Evolutionary conservation across 1,139 yeast genomes (phyloP).

Genomic region (Candida neerlandica): DNA sequence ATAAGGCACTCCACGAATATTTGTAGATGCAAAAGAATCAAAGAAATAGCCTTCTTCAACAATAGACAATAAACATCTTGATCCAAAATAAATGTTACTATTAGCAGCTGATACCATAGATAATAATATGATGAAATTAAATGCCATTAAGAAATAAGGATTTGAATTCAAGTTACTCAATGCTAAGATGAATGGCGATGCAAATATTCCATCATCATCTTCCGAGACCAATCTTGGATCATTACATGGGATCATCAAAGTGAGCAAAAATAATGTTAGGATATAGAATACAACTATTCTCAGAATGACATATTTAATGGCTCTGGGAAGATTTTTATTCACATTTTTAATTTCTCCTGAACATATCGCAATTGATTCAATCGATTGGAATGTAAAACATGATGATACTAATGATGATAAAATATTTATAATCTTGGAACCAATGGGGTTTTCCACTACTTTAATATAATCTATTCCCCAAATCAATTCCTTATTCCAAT

Average conservation of each 20-base stretch:
- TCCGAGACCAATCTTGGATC: slow-evolving; percentile 17
- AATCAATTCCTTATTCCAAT: slow-evolving; percentile 13
- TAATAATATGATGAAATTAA: slow-evolving; percentile 24
- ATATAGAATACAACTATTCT: slow-evolving; percentile 22
- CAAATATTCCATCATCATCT: slow-evolving; percentile 13
- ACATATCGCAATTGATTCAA: slow-evolving; percentile 40
- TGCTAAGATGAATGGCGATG: slow-evolving; percentile 22
- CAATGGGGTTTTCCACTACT: slow-evolving; percentile 29
- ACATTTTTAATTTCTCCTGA: slow-evolving; percentile 25
- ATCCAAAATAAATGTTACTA: slow-evolving; percentile 30
- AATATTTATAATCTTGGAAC: slow-evolving; percentile 11
- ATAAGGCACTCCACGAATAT: slow-evolving; percentile 21
- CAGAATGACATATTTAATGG: slow-evolving; percentile 19
- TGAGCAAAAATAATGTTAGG: slow-evolving; percentile 19
- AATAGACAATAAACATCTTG: slow-evolving; percentile 25
- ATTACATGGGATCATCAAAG: slow-evolving; percentile 21
- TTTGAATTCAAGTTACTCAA: slow-evolving; percentile 12
- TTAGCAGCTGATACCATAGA: slow-evolving; percentile 31
- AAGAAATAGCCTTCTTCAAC: slow-evolving; percentile 17
- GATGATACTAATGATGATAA: slow-evolving; percentile 30
- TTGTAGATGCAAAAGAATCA: slow-evolving; percentile 9
- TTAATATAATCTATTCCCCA: slow-evolving; percentile 13
- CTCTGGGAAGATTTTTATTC: slow-evolving; percentile 15
- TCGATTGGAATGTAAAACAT: slow-evolving; percentile 36
- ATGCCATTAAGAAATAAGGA: slow-evolving; percentile 12